phyloP scores from a whole-genome alignment of 1,284 basidiomycete species.

The Austroboletus niveus region DNA sequence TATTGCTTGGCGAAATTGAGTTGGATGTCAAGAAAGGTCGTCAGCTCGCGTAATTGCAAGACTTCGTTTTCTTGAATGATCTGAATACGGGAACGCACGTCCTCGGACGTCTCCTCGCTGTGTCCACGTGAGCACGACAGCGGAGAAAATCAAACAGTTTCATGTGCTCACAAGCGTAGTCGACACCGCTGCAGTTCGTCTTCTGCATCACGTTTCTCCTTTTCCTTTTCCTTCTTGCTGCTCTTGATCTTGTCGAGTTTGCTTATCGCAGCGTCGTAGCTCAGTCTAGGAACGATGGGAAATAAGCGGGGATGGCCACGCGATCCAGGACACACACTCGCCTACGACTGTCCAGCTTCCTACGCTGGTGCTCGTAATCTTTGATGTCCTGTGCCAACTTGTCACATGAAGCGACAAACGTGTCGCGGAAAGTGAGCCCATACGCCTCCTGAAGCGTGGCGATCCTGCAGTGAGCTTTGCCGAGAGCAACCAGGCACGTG shows the following conservation, averaged over 20 bases:
- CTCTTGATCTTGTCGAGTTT: slow-evolving; percentile 65
- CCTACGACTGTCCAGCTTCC: slow-evolving; percentile 82
- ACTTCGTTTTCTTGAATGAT: slow-evolving; percentile 77
- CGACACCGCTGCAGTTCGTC: slow-evolving; percentile 72
- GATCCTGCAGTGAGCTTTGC: slow-evolving; percentile 78
- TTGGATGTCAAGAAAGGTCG: slow-evolving; percentile 68
- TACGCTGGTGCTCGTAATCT: slow-evolving; percentile 66
- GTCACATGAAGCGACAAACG: slow-evolving; percentile 66
- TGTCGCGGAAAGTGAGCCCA: slow-evolving; percentile 66
- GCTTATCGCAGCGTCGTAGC: slow-evolving; percentile 70
- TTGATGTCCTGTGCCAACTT: slow-evolving; percentile 64
- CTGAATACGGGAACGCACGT: slow-evolving; percentile 72
- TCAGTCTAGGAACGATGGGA: slow-evolving; percentile 46
- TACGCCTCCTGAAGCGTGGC: slow-evolving; percentile 80
- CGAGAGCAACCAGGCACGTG: slow-evolving; percentile 67
- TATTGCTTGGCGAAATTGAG: slow-evolving; percentile 73
- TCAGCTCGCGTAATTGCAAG: slow-evolving; percentile 65
- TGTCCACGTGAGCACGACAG: slow-evolving; percentile 2
- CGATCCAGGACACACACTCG: slow-evolving; percentile 27
- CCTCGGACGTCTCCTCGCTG: slow-evolving; percentile 81
- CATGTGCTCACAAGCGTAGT: slow-evolving; percentile 64
- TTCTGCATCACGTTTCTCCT: slow-evolving; percentile 70
- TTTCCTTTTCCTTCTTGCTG: slow-evolving; percentile 67
- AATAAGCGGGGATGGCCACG: neutral
- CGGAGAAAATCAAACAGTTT: neutral